Base-by-base conservation (phyloP, 305 asterid genomes). In the Petunia hybrid region DNA sequence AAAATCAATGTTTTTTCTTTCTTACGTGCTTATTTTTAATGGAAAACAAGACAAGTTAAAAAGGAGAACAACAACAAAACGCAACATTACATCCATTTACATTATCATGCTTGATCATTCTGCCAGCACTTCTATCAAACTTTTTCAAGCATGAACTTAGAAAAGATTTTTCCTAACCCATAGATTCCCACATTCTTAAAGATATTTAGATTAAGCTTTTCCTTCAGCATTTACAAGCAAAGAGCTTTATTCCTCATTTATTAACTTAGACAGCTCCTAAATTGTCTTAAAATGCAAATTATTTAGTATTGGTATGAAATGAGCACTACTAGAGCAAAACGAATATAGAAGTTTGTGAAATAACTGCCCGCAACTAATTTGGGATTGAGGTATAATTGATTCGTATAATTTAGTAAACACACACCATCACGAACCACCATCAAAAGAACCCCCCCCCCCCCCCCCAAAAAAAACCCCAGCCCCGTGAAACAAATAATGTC, bases 401-500 rank as follows among this genome's bases (percentile, higher is more conserved):
- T 74, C 14, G 64, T 74, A 74, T 31, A 53, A 53, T 36, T 36
- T 71, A 48, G 61, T 36, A 55, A 55, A 2, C 1, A 36, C 9
- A 22, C 31, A 22, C 31, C 31, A 22, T 22, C 31, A 22, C 31
- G 31, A 22, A 22, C 31, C 31, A 22, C 31, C 31, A 22, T 22
- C 31, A 22, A 12, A 13, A 2, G 0, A 40, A 1, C 6, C 35
- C 65, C 6, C 0, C 38, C 16, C 38, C 65, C 16, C 39, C 39
- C 14, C 45, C 48, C 6, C 4, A 1, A 36, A 35, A 53, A 74
- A 36, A 55, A 74, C 64, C 77, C 77, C 63, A 2, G 36, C 8
- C 45, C 42, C 36, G 35, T 71, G 62, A 73, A 73, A 73, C 78
- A 74, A 70, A 74, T 73, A 73, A 48, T 31, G 4, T 8, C 48